These are phyloP conservation scores for Phytophthora pini DNA, from an alignment of 352 stramenopile species.

Conservation along the genomic window DNA sequence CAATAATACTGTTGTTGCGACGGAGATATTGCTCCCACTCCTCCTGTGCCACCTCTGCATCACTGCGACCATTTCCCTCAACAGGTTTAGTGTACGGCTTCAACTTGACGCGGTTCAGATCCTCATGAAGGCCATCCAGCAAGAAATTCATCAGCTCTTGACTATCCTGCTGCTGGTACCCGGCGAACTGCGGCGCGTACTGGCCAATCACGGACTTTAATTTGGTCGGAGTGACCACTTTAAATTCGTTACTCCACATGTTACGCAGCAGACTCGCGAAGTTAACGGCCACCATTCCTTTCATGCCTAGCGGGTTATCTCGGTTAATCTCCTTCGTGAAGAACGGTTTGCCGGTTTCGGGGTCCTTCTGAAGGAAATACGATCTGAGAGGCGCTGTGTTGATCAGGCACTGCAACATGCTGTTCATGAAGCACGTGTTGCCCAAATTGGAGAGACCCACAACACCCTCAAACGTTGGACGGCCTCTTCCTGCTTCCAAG, in stretches of 20 bases:
- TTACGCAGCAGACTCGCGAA: conserved; percentile 95
- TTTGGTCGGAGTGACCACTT: conserved; percentile 72
- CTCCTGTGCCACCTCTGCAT: conserved; percentile 73
- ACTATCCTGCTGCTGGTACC: conserved; percentile 91
- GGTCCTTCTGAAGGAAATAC: conserved; percentile 92
- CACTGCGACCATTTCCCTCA: conserved; percentile 71
- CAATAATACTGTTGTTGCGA: conserved; percentile 93
- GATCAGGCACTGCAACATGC: conserved; percentile 93
- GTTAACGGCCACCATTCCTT: conserved; percentile 94
- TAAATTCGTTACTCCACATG: conserved; percentile 94
- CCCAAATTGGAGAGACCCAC: conserved; percentile 80
- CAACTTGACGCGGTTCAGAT: conserved; percentile 87
- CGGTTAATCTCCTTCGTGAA: conserved; percentile 93
- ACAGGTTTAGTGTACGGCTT: conserved; percentile 86
- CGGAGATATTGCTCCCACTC: conserved; percentile 88
- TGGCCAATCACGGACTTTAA: conserved; percentile 89
- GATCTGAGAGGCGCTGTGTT: conserved; percentile 92
- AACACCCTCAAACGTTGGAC: conserved; percentile 63
- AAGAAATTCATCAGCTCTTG: conserved; percentile 95
- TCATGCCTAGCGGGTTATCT: conserved; percentile 94
- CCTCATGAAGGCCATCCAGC: conserved; percentile 92
- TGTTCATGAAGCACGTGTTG: conserved; percentile 91
- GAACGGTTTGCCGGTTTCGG: conserved; percentile 41
- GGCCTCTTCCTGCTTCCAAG: conserved; percentile 58
- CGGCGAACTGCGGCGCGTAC: conserved; percentile 90